Evolutionary conservation across 768 basidiomycete genomes (phyloP), one percentile per base, ranked within the genome.

Genomic region (Tricholomella constricta): DNA sequence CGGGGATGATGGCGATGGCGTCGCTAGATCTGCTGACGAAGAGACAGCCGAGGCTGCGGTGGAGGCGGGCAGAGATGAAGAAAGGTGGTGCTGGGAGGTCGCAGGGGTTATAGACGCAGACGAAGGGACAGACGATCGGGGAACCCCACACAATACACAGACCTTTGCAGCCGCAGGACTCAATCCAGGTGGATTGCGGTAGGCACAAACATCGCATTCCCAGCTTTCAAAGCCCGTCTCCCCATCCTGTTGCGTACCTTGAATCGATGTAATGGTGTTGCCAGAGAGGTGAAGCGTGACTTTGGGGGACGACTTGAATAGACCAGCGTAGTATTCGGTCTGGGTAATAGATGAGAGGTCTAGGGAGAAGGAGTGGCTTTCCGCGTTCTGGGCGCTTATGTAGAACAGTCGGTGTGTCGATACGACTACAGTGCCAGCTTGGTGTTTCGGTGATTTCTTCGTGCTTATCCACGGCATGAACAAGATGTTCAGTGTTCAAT

Each of bases 181-280:
- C 29, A 84, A 74, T 1, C 88, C 88, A 27, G 88, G 85, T 2
- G 88, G 81, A 69, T 96, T 97, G 26, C 81, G 81, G 63, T 86
- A 88, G 26, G 82, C 89, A 68, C 95, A 98, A n/a, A 98, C 87
- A 34, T 84, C 81, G 62, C 95, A 98, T 65, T 86, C 79, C 94
- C 93, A 95, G 54, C 74, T 83, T 52, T 78, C 80, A 46, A 74
- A 77, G 1, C 58, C 64, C n/a, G 68, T 63, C 62, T 67, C 66
- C 55, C 59, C 38, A 26, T 66, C 61, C 58, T 68, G 58, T 29
- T 48, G 54, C 17, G 61, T 44, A 27, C 48, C 55, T 51, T 65
- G 51, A 59, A 60, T 62, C 52, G 53, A 58, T 12, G 60, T 55
- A 54, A 56, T 59, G 37, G 64, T 56, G 50, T 56, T 63, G 19